A percentile compares a stretch with the other conserved stretches of the same genome.
phyloP scores from a whole-genome alignment of 805 yeast genomes.

The Candida awuae region DNA sequence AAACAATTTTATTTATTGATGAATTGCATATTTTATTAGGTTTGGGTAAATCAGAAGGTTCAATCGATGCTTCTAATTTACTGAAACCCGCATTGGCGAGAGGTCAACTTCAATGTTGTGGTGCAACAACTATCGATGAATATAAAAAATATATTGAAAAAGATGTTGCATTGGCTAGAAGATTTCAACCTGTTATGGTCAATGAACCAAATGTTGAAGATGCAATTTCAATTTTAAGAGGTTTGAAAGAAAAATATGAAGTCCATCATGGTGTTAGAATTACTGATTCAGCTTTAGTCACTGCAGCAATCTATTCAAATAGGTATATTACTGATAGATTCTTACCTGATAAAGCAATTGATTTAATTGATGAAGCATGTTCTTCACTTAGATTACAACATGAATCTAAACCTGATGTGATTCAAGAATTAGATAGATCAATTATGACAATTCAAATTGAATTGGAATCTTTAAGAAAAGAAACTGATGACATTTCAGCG shows the following conservation, averaged over 20 bases:
- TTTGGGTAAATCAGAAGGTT: conserved; percentile 87
- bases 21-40: conserved; percentile 88
- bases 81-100: conserved; percentile 96
- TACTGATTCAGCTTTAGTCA: conserved; percentile 84
- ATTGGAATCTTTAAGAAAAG: conserved; percentile 87
- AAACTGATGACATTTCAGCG: conserved; percentile 73
- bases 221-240: conserved; percentile 93
- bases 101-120: conserved; percentile 93
- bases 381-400: conserved; percentile 91
- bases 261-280: conserved; percentile 97
- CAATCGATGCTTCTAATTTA: conserved; percentile 94
- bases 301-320: conserved; percentile 92
- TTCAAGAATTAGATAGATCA: conserved; percentile 78
- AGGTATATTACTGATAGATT: conserved; percentile 92
- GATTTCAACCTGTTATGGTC: conserved; percentile 95
- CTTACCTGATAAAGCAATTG: conserved; percentile 95
- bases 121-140: conserved; percentile 95
- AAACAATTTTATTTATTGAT: conserved; percentile 76
- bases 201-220: conserved; percentile 88
- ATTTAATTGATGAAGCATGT: conserved; percentile 91
- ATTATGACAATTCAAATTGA: conserved; percentile 94
- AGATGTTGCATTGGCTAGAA: conserved; percentile 98
- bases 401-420: conserved; percentile 93
- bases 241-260: conserved; percentile 90
- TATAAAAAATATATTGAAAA: conserved; percentile 88